Conservation (phyloP, 2,329 filamentous ascomycete species). For the Fusarium nematophilum region DNA sequence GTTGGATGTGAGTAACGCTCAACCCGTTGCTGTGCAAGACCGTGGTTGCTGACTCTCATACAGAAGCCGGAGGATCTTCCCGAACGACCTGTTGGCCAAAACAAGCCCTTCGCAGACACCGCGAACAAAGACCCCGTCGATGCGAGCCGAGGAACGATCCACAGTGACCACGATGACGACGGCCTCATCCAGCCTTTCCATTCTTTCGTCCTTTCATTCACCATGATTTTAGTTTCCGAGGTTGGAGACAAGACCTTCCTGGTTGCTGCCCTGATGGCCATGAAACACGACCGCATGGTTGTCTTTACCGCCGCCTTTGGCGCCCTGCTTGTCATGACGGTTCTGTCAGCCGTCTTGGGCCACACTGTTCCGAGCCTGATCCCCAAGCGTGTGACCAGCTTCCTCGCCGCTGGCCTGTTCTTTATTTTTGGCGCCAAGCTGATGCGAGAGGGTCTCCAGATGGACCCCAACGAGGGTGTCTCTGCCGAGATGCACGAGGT, state of each 20-base stretch:
- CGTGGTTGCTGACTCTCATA: slow-evolving; percentile 30
- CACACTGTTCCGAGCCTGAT: slow-evolving; percentile 92
- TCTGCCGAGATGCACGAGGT: slow-evolving; percentile 99
- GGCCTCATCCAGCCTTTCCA: slow-evolving; percentile 83
- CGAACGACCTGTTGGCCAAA: slow-evolving; percentile 78
- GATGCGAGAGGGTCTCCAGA: slow-evolving; percentile 85
- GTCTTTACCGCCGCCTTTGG: slow-evolving; percentile 96
- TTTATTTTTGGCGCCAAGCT: slow-evolving; percentile 89
- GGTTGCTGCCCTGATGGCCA: slow-evolving; percentile 97
- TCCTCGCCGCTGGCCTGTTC: slow-evolving; percentile 87
- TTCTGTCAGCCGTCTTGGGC: slow-evolving; percentile 90
- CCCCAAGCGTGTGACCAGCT: slow-evolving; percentile 89
- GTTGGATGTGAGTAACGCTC: slow-evolving; percentile 47
- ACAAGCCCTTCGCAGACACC: slow-evolving; percentile 75
- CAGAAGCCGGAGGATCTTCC: slow-evolving; percentile 88
- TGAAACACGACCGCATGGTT: slow-evolving; percentile 93
- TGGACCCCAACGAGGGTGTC: slow-evolving; percentile 91
- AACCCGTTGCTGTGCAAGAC: background rate
- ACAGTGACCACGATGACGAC: slow-evolving; percentile 61
- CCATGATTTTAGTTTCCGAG: slow-evolving; percentile 98
- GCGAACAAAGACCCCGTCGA: slow-evolving; percentile 74
- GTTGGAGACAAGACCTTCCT: slow-evolving; percentile 99
- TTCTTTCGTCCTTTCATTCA: slow-evolving; percentile 90
- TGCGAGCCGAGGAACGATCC: slow-evolving; percentile 48
- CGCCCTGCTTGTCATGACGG: slow-evolving; percentile 92